phyloP scores from a whole-genome alignment of 2,329 filamentous ascomycete species.

The Exserohilum rostratum region DNA sequence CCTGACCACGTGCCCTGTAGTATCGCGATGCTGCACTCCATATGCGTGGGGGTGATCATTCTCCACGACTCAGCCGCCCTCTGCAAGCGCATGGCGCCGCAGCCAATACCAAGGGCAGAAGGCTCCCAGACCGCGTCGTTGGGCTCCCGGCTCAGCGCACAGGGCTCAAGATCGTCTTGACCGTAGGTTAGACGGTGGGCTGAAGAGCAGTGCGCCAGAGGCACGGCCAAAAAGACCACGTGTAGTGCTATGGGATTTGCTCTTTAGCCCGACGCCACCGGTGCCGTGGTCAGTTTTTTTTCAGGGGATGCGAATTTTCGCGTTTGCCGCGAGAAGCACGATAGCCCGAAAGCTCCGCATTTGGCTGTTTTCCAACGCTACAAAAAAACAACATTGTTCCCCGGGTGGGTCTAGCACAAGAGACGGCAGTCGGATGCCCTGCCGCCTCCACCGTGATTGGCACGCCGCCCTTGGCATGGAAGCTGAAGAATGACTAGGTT shows the following conservation, averaged over 20 bases:
- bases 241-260: slow-evolving; percentile 17
- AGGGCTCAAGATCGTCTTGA: slow-evolving; percentile 33
- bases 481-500: slow-evolving; percentile 11
- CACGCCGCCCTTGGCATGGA: slow-evolving; percentile 8
- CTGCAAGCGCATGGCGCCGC: slow-evolving; percentile 33
- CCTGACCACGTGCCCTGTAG: not conserved
- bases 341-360: slow-evolving; percentile 25
- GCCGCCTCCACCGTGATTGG: slow-evolving; percentile 34
- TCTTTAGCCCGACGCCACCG: slow-evolving; percentile 7
- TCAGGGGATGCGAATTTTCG: slow-evolving; percentile 10
- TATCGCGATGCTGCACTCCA: slow-evolving; percentile 12
- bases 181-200: slow-evolving; percentile 18
- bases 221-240: slow-evolving; percentile 20
- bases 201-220: slow-evolving; percentile 11
- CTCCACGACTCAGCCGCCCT: slow-evolving; percentile 21
- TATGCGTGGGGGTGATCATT: slow-evolving; percentile 17
- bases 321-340: slow-evolving; percentile 44
- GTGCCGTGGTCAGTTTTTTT: not conserved
- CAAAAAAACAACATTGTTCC: slow-evolving; percentile 13
- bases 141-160: slow-evolving; percentile 38
- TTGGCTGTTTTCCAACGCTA: slow-evolving; percentile 17
- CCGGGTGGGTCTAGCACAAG: slow-evolving; percentile 20
- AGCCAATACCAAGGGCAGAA: slow-evolving; percentile 30
- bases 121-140: slow-evolving; percentile 38
- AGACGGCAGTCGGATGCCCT: slow-evolving; percentile 12